phyloP scores from a whole-genome alignment of 2,329 filamentous ascomycete genomes.

The Botrytis medusae region DNA sequence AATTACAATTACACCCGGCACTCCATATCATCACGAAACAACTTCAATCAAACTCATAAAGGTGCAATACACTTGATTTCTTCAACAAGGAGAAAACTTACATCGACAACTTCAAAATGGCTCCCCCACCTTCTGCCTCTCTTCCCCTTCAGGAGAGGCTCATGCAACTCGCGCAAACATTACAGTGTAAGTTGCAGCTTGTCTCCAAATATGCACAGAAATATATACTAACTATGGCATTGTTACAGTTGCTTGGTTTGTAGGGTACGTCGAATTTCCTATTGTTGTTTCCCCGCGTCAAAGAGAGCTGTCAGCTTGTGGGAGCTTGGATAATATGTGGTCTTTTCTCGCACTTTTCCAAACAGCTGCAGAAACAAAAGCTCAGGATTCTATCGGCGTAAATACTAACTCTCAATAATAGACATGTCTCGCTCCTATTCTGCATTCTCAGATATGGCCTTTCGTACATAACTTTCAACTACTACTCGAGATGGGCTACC shows the following conservation, averaged over 20 bases:
- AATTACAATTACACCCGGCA: background rate
- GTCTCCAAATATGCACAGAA: conserved; percentile 22
- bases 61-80: background rate
- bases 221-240: conserved; percentile 30
- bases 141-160: conserved; percentile 54
- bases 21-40: background rate
- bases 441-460: conserved; percentile 79
- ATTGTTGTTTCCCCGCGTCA: conserved; percentile 20
- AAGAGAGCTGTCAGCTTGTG: conserved; percentile 20
- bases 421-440: conserved; percentile 83
- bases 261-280: conserved; percentile 61
- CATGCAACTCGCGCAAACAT: conserved; percentile 76
- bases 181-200: conserved; percentile 73
- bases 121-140: conserved; percentile 38
- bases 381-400: conserved; percentile 25
- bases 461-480: conserved; percentile 88
- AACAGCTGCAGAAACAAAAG: background rate
- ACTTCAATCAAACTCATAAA: background rate
- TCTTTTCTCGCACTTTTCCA: background rate
- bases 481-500: conserved; percentile 71
- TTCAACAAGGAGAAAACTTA: background rate
- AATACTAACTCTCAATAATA: conserved; percentile 42
- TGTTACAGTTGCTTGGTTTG: conserved; percentile 70
- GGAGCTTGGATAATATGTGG: conserved; percentile 23
- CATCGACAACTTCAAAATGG: conserved; percentile 31